Conservation (phyloP, 148 eudicot genomes). For the Limonium bicolor region DNA sequence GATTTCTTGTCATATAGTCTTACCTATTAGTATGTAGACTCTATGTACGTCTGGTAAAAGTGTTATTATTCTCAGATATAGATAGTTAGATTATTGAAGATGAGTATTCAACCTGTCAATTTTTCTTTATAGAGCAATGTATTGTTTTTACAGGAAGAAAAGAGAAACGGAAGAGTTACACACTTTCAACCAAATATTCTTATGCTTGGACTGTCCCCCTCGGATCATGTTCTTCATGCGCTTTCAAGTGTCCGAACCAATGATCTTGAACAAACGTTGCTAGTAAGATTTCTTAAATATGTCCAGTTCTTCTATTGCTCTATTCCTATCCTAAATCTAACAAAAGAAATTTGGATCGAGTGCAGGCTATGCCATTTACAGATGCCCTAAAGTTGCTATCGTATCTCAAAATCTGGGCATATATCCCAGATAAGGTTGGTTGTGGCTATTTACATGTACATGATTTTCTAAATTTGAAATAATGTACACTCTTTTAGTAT, state of each 20-base stretch:
- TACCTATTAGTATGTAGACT: too few species aligned
- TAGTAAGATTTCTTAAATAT: constrained; percentile 41
- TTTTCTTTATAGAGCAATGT: too few species aligned
- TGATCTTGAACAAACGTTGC: constrained; percentile 91
- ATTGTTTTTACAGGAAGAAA: constrained; percentile 79
- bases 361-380: constrained; percentile 89
- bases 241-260: constrained; percentile 72
- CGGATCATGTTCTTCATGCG: constrained; percentile 72
- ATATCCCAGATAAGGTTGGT: constrained; percentile 63
- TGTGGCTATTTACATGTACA: too few species aligned
- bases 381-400: constrained; percentile 91
- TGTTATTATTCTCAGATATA: too few species aligned
- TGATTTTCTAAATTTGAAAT: too few species aligned
- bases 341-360: constrained; percentile 2
- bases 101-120: too few species aligned
- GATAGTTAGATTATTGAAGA: too few species aligned
- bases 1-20: too few species aligned
- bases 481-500: too few species aligned
- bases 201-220: constrained; percentile 77
- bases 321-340: too few species aligned
- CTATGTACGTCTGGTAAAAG: too few species aligned
- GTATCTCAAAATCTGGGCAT: constrained; percentile 60
- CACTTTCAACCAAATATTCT: constrained; percentile 63
- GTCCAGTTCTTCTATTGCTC: neutral
- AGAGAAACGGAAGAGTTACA: constrained; percentile 36